Evolutionary conservation across 176 grass and related monocot genomes (phyloP), one percentile per base, ranked within the genome.

Genomic region (Pontederia crassipes): DNA sequence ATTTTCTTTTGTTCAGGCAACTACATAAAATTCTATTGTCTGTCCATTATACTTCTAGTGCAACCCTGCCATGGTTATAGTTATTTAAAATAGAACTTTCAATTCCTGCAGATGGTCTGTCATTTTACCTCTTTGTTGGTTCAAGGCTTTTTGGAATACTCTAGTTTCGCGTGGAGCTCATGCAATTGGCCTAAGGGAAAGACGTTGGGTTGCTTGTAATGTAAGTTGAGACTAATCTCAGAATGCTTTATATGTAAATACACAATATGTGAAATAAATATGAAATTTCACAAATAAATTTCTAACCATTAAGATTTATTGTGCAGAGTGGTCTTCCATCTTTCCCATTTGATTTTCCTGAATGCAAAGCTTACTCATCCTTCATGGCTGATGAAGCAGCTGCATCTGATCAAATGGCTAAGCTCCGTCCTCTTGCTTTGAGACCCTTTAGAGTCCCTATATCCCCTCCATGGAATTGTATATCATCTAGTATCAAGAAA

Each of bases 261-360:
- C 32, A 3, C 32, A n/a, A n/a, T 40, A 40, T 40, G 32, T 40
- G 32, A 40, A 4, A 40, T 40, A 7, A 7, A 3, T 40, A 40
- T 40, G 32, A 40, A 7, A 7, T 40, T 40, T 40, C 32, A 40
- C 6, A 40, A 40, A 40, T 40, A 53, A 12, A 15, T 14, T 53
- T 2, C 20, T 53, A 53, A 52, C 8, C 12, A 66, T 67, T 67
- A 17, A 27, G 17, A 54, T 49, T 60, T 48, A 18, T 69, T 65
- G 64, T 78, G 48, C 78, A 91, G 87, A 83, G 77, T 16, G 79
- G 74, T 54, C 55, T 88, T 52, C 83, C 92, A 62, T 78, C 69
- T 66, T 97, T 97, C 61, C 92, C 92, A n/a, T 77, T 71, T 75
- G 92, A 97, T 82, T 97, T 88, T 73, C 92, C 92, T 59, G 92